These are phyloP conservation scores for Cutaneotrichosporon sp. DNA, from an alignment of 1,284 basidiomycete genomes.

Conservation along the genomic window DNA sequence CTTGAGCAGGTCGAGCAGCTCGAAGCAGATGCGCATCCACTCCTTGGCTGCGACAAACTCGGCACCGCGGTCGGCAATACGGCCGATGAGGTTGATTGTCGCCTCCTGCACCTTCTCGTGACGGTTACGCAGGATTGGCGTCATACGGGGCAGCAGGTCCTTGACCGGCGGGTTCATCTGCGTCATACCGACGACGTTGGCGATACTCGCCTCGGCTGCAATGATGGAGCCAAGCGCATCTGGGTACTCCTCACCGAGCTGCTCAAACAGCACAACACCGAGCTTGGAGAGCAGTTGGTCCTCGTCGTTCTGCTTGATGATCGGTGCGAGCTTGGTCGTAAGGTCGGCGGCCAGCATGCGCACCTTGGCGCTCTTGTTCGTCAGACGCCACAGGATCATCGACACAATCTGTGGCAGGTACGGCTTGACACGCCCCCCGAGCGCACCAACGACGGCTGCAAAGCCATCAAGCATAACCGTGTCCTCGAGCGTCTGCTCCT, in stretches of 20 bases:
- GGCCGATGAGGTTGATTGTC: constrained; percentile 98
- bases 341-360: constrained; percentile 98
- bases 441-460: constrained; percentile 92
- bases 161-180: constrained; percentile 99
- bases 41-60: constrained; percentile 98
- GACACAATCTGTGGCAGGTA: constrained; percentile 99
- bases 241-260: constrained; percentile 98
- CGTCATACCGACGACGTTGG: constrained; percentile 99
- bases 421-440: constrained; percentile 97
- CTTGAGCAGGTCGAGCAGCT: constrained; percentile 93
- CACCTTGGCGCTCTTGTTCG: constrained; percentile 99
- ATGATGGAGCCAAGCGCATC: constrained; percentile 99
- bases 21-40: constrained; percentile 99
- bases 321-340: constrained; percentile 88
- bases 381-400: constrained; percentile 98
- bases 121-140: constrained; percentile 95
- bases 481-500: constrained; percentile 98
- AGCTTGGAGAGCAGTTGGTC: constrained; percentile 94
- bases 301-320: constrained; percentile 98
- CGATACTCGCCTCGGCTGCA: constrained; percentile 95
- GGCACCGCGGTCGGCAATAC: constrained; percentile 95
- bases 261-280: constrained; percentile 95
- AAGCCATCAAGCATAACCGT: constrained; percentile 99
- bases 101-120: constrained; percentile 99
- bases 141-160: constrained; percentile 97